A percentile compares a stretch with the other conserved stretches of the same genome.
phyloP scores from a whole-genome alignment of 2,329 filamentous ascomycete species.

The Neodidymelliopsis sp. region DNA sequence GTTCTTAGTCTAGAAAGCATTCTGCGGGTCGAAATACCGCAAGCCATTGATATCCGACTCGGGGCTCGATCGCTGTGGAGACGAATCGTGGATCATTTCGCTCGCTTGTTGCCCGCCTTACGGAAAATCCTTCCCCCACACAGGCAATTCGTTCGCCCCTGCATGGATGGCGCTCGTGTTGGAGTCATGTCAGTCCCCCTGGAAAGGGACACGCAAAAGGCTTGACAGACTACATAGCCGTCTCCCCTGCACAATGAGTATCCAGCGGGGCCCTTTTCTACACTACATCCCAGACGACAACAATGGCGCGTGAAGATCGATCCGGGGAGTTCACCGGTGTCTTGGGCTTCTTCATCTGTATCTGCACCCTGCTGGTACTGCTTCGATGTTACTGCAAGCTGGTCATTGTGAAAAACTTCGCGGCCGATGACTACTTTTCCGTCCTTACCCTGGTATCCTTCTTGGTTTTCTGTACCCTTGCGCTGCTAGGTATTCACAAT shows the following conservation, averaged over 20 bases:
- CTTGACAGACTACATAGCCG: neutral
- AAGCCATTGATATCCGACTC: neutral
- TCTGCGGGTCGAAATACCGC: too few species aligned
- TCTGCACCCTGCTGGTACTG: slow-evolving; percentile 22
- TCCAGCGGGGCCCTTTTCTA: neutral
- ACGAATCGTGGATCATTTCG: neutral
- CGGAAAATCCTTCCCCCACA: neutral
- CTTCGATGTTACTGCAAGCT: slow-evolving; percentile 29
- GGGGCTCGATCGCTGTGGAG: neutral
- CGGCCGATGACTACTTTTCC: slow-evolving; percentile 27
- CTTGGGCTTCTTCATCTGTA: slow-evolving; percentile 24
- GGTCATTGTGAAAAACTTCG: slow-evolving; percentile 25
- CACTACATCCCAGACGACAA: slow-evolving; percentile 2
- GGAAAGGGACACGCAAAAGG: neutral
- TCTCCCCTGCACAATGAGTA: neutral
- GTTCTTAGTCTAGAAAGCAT: too few species aligned
- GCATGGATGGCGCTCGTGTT: neutral
- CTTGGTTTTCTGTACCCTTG: slow-evolving; percentile 22
- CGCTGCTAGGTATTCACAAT: slow-evolving; percentile 20
- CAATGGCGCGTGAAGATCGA: slow-evolving; percentile 23
- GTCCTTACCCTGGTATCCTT: slow-evolving; percentile 26
- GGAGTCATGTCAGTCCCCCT: neutral
- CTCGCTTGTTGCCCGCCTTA: neutral
- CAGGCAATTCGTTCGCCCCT: neutral
- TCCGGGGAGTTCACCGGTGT: slow-evolving; percentile 25